Evolutionary conservation across 2,329 filamentous ascomycete genomes (phyloP).

Genomic region (Drechslera avenae): DNA sequence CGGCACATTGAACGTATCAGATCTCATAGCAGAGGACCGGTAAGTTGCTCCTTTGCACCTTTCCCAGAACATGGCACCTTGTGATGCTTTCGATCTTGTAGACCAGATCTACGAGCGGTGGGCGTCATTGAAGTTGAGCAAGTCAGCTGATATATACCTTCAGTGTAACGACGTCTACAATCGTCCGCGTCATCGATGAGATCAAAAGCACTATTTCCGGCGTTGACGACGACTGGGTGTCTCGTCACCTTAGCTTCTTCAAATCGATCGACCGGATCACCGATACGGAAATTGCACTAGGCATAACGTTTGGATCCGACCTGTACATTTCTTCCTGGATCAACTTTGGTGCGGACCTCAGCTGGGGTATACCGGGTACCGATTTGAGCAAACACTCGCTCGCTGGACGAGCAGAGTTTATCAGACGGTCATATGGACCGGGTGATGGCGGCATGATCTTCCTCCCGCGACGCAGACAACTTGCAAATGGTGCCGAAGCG

Average conservation of each 20-base stretch:
- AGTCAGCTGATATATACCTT: slow-evolving; percentile 18
- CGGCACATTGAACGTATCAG: slow-evolving; percentile 32
- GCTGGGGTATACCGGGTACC: slow-evolving; percentile 45
- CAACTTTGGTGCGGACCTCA: slow-evolving; percentile 40
- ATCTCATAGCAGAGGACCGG: slow-evolving; percentile 34
- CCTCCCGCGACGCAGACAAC: slow-evolving; percentile 36
- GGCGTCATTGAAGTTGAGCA: background rate
- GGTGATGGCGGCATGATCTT: slow-evolving; percentile 45
- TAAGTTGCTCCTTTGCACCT: slow-evolving; percentile 25
- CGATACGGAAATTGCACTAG: slow-evolving; percentile 39
- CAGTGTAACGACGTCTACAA: slow-evolving; percentile 41
- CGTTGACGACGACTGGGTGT: slow-evolving; percentile 41
- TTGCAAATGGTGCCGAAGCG: slow-evolving; percentile 30
- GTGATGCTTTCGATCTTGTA: slow-evolving; percentile 6
- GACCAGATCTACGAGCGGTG: slow-evolving; percentile 8
- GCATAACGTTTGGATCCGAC: slow-evolving; percentile 38
- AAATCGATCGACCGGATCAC: slow-evolving; percentile 35
- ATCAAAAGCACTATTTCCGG: slow-evolving; percentile 36
- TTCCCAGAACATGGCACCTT: slow-evolving; percentile 8
- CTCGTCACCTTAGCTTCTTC: slow-evolving; percentile 39
- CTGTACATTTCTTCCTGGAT: slow-evolving; percentile 46
- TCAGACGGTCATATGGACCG: slow-evolving; percentile 37
- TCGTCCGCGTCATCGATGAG: slow-evolving; percentile 33
- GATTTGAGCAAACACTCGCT: slow-evolving; percentile 28
- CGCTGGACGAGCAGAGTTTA: slow-evolving; percentile 40